Conservation (phyloP, 1,284 basidiomycete genomes). For the Mrakiaceae sp. region DNA sequence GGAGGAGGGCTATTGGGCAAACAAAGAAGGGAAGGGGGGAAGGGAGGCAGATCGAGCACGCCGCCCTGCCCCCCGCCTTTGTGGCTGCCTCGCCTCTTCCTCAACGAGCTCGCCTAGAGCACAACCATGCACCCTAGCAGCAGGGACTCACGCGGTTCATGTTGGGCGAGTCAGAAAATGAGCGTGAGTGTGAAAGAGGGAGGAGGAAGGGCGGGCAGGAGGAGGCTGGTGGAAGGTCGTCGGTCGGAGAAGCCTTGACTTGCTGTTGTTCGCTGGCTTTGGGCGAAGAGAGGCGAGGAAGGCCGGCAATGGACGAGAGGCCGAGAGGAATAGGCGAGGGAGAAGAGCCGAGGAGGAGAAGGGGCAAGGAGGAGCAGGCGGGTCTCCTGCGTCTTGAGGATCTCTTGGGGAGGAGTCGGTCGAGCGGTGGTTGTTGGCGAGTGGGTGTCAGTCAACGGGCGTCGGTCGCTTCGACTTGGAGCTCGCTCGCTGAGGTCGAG, state of each 20-base stretch:
- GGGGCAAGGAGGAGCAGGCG: too few relatives aligned
- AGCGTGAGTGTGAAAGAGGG: background rate
- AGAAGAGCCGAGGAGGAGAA: too few relatives aligned
- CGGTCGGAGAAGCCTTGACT: background rate
- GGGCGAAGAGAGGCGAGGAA: background rate
- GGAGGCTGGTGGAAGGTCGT: background rate
- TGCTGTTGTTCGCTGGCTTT: too few relatives aligned
- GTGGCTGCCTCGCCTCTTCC: too few relatives aligned
- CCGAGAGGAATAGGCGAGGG: background rate
- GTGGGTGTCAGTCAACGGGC: too few relatives aligned
- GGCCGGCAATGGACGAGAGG: background rate
- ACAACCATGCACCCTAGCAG: too few relatives aligned
- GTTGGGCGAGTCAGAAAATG: background rate
- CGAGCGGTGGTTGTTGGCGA: too few relatives aligned
- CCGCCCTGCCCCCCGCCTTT: background rate
- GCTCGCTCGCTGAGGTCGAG: too few relatives aligned
- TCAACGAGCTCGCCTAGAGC: background rate
- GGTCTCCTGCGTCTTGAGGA: too few relatives aligned
- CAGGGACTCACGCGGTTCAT: constrained; percentile 5
- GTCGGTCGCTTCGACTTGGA: too few relatives aligned
- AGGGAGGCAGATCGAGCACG: background rate
- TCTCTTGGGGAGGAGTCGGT: too few relatives aligned
- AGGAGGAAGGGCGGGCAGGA: background rate
- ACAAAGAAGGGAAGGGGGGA: background rate
- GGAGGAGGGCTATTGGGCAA: background rate